These are phyloP conservation scores for Dactylellina haptotyla DNA, from an alignment of 2,329 filamentous ascomycete species.

Conservation along the genomic window DNA sequence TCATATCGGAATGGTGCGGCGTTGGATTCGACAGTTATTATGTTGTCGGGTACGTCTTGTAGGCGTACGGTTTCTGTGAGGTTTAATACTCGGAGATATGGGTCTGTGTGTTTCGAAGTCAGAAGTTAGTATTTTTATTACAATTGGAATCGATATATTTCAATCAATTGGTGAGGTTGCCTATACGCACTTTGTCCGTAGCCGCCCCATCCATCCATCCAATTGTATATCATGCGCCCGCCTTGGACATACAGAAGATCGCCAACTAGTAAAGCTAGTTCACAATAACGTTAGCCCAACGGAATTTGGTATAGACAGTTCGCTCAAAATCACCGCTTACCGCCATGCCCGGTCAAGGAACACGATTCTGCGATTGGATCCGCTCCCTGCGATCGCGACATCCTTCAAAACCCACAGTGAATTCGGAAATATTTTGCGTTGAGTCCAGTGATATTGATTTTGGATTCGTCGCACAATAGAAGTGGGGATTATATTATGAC, in stretches of 20 bases:
- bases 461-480: no score
- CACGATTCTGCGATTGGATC: constrained; percentile 41
- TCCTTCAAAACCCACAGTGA: not conserved
- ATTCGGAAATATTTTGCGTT: no score
- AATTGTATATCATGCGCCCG: constrained; percentile 50
- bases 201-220: constrained; percentile 7
- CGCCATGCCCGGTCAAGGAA: constrained; percentile 41
- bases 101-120: constrained; percentile 4
- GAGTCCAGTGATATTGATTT: no score
- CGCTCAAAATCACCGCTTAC: not conserved
- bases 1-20: constrained; percentile 16
- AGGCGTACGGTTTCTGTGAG: constrained; percentile 24
- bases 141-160: not conserved
- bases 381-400: constrained; percentile 22
- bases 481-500: no score
- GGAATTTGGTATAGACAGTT: not conserved
- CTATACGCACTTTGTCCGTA: constrained; percentile 46
- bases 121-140: not conserved
- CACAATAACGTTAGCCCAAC: not conserved
- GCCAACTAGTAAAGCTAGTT: constrained; percentile 19
- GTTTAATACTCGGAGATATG: constrained; percentile 46
- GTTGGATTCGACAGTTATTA: constrained; percentile 16
- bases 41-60: constrained; percentile 20
- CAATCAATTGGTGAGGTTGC: not conserved
- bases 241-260: constrained; percentile 36